These are phyloP conservation scores for Glycine soja DNA, from an alignment of 306 rosid genomes.

Conservation along the genomic window DNA sequence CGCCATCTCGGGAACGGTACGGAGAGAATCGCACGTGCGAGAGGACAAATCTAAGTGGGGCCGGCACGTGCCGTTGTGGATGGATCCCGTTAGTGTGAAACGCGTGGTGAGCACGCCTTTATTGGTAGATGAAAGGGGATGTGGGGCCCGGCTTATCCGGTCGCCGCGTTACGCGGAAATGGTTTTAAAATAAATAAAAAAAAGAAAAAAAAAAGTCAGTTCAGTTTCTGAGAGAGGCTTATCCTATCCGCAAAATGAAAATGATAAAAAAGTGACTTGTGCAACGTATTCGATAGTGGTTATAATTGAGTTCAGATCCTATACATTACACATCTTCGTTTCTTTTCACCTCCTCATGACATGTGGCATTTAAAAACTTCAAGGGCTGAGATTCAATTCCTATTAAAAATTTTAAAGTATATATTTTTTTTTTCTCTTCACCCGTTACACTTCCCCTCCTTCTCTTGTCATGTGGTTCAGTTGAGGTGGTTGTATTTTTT, in stretches of 20 bases:
- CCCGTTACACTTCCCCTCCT: no score
- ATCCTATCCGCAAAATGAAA: conserved; percentile 42
- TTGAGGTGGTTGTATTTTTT: no score
- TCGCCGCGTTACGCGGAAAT: conserved; percentile 50
- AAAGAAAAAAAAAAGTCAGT: not conserved
- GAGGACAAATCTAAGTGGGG: not conserved
- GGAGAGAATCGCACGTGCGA: not conserved
- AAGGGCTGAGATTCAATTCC: no score
- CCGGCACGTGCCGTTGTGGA: not conserved
- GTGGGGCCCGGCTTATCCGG: conserved; percentile 52
- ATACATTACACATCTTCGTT: no score
- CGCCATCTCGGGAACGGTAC: no score
- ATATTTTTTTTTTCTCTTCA: no score
- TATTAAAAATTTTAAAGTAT: no score
- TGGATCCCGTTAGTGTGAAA: not conserved
- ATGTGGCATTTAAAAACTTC: no score
- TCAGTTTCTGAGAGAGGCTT: conserved; percentile 28
- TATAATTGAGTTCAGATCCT: no score
- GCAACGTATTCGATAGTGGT: no score
- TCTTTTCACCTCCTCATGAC: no score
- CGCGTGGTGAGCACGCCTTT: conserved; percentile 40
- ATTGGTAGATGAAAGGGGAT: not conserved
- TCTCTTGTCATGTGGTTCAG: no score
- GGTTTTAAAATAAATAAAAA: not conserved
- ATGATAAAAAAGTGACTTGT: not conserved